These are phyloP conservation scores for Starmerella tilneyi DNA, from an alignment of 805 yeast genomes.

Conservation along the genomic window DNA sequence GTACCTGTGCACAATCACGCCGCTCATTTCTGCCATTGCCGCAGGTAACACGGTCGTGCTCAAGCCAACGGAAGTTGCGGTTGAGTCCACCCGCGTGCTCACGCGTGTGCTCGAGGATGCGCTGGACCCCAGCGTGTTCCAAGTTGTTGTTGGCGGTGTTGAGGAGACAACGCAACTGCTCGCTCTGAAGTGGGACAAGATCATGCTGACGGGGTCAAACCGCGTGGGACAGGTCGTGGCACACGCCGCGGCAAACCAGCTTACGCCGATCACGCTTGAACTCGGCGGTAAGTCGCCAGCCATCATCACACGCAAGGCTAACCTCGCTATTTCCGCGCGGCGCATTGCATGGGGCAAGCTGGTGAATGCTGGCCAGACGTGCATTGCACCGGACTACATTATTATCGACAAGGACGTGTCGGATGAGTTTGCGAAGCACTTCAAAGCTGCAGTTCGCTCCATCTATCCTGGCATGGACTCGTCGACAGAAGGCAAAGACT, in stretches of 20 bases:
- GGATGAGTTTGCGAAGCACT: slow-evolving; percentile 39
- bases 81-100: slow-evolving; percentile 47
- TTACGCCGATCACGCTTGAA: slow-evolving; percentile 74
- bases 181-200: slow-evolving; percentile 62
- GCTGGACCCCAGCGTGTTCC: slow-evolving; percentile 47
- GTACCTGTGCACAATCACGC: slow-evolving; percentile 47
- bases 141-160: slow-evolving; percentile 63
- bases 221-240: slow-evolving; percentile 69
- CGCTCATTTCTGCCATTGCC: slow-evolving; percentile 71
- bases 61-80: slow-evolving; percentile 67
- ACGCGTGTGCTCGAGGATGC: slow-evolving; percentile 45
- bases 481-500: slow-evolving; percentile 28
- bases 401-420: slow-evolving; percentile 53
- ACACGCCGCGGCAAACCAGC: slow-evolving; percentile 67
- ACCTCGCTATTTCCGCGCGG: slow-evolving; percentile 38
- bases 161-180: slow-evolving; percentile 52
- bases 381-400: slow-evolving; percentile 80
- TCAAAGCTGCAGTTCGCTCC: slow-evolving; percentile 36
- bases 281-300: slow-evolving; percentile 91
- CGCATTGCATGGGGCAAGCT: slow-evolving; percentile 72
- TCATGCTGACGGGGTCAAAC: slow-evolving; percentile 75
- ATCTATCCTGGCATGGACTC: slow-evolving; percentile 38
- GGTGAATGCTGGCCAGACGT: slow-evolving; percentile 78
- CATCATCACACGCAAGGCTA: slow-evolving; percentile 46
- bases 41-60: slow-evolving; percentile 73